phyloP scores from a whole-genome alignment of 2,329 filamentous ascomycete species.

The Gremmenia infestans region DNA sequence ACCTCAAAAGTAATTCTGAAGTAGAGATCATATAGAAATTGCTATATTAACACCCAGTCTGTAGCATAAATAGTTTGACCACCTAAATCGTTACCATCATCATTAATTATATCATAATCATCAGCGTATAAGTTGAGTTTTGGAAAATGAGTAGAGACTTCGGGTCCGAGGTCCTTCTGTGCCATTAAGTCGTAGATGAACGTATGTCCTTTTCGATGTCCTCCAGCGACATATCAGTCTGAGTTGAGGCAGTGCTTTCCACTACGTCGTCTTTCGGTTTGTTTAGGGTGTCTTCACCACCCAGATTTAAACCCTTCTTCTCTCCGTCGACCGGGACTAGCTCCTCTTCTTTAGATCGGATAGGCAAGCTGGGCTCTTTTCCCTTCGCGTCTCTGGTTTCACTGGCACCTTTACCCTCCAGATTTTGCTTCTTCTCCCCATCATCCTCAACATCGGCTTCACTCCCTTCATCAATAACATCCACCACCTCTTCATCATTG shows the following conservation, averaged over 20 bases:
- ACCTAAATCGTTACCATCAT: no score
- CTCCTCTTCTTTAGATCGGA: slow-evolving; percentile 5
- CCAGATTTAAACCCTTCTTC: slow-evolving; percentile 6
- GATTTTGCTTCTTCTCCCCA: neutral
- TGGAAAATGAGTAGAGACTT: neutral
- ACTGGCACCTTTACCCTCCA: neutral
- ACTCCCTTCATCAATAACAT: slow-evolving; percentile 8
- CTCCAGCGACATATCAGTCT: neutral
- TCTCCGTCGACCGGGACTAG: slow-evolving; percentile 10
- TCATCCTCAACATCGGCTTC: slow-evolving; percentile 22
- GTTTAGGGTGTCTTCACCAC: neutral
- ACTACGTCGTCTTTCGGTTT: neutral
- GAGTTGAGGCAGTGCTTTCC: neutral
- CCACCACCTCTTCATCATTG: slow-evolving; percentile 5
- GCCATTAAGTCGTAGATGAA: neutral
- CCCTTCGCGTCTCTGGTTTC: neutral
- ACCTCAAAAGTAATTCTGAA: no score
- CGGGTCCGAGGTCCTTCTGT: neutral
- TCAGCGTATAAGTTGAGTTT: no score
- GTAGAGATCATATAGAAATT: no score
- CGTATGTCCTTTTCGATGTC: neutral
- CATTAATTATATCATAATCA: no score
- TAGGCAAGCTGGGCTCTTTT: slow-evolving; percentile 1
- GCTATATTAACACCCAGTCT: no score
- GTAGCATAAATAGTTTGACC: no score